Evolutionary conservation across 305 asterid genomes (phyloP), one percentile per base, ranked within the genome.

Genomic region (Fraxinus baroniana): DNA sequence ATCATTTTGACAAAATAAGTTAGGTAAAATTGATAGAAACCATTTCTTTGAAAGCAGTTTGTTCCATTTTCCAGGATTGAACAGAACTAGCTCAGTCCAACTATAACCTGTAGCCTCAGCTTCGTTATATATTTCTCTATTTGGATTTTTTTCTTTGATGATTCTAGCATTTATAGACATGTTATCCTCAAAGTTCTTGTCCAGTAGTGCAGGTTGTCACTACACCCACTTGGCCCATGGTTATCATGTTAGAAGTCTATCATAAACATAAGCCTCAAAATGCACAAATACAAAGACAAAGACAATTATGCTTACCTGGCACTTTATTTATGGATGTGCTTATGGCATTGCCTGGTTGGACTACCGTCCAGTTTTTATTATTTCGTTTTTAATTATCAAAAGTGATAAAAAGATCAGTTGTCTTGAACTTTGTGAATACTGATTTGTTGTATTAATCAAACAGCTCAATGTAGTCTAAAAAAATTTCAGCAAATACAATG

Each of bases 401-500:
- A 12, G 24, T 49, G 22, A 1, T 83, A 81, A 62, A 8, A 52
- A 70, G 26, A 74, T 71, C 80, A 76, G 81, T 55, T 76, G 26
- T 37, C 32, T 75, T 30, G 13, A 62, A 68, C 46, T 70, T 71
- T 72, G 62, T 49, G 79, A 64, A 30, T 12, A 60, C 44, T 77
- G 49, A 62, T 15, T 24, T 77, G 30, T 64, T 49, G 18, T 15
- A 78, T 78, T 36, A 78, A 12, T 7, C 22, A 36, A 66, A 73
- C 68, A 20, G 32, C 55, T 3, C 46, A 7, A 55, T 64, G 73
- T 64, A 80, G 15, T 64, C 6, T 49, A 60, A 30, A 64, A 36
- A 41, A 24, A 81, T 55, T 62, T 77, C 32, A 18, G 44, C 18
- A 2, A 78, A 76, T 30, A 41, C 37, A 30, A 46, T 52, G 41